phyloP scores from a whole-genome alignment of 768 basidiomycete genomes.

The Gelatoporia subvermispora region DNA sequence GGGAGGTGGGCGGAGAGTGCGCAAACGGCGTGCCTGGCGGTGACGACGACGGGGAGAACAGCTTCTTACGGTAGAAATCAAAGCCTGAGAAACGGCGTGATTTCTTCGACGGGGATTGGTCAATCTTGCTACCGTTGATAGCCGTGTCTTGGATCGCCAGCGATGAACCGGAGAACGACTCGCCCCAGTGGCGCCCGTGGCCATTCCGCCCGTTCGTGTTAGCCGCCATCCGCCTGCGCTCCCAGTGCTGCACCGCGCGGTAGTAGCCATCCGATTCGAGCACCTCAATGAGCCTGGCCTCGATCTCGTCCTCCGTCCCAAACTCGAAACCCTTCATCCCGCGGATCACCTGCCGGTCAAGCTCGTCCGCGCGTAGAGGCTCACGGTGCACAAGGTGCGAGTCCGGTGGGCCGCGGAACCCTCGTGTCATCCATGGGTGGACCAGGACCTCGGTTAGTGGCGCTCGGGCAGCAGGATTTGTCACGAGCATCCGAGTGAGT shows the following conservation, averaged over 20 bases:
- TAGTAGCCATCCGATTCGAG: slow-evolving; percentile 76
- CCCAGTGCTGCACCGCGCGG: slow-evolving; percentile 73
- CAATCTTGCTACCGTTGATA: slow-evolving; percentile 35
- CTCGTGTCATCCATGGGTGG: slow-evolving; percentile 93
- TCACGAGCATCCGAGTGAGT: slow-evolving; percentile 93
- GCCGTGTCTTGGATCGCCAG: slow-evolving; percentile 51
- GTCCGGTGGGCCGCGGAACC: slow-evolving; percentile 74
- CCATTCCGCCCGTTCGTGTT: slow-evolving; percentile 33
- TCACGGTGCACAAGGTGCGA: slow-evolving; percentile 85
- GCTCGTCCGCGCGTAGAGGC: slow-evolving; percentile 82
- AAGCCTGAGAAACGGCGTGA: slow-evolving; percentile 90
- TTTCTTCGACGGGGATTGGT: slow-evolving; percentile 42
- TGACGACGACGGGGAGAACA: slow-evolving; percentile 58
- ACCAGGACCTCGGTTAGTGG: slow-evolving; percentile 77
- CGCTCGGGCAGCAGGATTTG: slow-evolving; percentile 82
- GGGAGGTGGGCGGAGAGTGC: slow-evolving; percentile 58
- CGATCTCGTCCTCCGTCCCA: slow-evolving; percentile 83
- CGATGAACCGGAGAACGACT: slow-evolving; percentile 62
- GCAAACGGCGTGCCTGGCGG: slow-evolving; percentile 49
- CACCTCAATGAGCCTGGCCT: slow-evolving; percentile 62
- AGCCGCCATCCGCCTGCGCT: slow-evolving; percentile 45
- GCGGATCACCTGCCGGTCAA: slow-evolving; percentile 80
- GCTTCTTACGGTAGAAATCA: slow-evolving; percentile 88
- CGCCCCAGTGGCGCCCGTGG: slow-evolving; percentile 42
- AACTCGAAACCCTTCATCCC: slow-evolving; percentile 98